Base-by-base conservation (phyloP, 148 eudicot species). In the Fagopyrum esculentum region DNA sequence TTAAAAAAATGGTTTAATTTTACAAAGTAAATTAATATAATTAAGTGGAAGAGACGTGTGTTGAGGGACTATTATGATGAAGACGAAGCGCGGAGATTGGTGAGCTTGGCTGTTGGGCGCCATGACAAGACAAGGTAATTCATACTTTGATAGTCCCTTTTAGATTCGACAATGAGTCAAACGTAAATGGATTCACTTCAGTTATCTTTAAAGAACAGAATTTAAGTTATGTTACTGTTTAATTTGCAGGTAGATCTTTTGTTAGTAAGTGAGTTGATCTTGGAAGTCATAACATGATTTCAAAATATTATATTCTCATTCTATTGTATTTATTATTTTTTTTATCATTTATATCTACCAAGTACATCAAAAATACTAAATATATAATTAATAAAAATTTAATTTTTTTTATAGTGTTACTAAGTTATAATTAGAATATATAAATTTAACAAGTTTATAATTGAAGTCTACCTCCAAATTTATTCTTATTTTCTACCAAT, bases 31-130 rank as follows among this genome's bases (percentile, higher is more conserved):
- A 43, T 66, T 7, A 66, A 15, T 35, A 4, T 22, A 60, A 60
- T 60, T 3, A 60, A 60, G 66, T 60, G 40, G 71, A 40, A 66
- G 71, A 66, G 71, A 66, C 71, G 71, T 66, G 71, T 66, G 71
- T 40, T 5, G 0, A 45, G 2, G 6, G 45, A 66, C 6, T 15
- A 7, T 2, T 29, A 6, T 1, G 16, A 6, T 15, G 71, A 66
- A 35, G 71, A 66, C 4, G 71, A 6, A 40, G 46, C 8, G 69
- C 45, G 69, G 16, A 26, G 68, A 55, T n/a, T 55, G 59, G 17
- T 6, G 45, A 43, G 44, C 26, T 63, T 63, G 69, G 46, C 71
- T 43, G 19, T 66, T 66, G 47, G 13, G 46, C 13, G 71, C 1
- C 19, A 40, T 45, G 47, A 66, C 71, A 66, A 17, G 71, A 46